A percentile compares a stretch with the other conserved stretches of the same genome.
Evolutionary conservation across 2,329 filamentous ascomycete genomes (phyloP).

Genomic region (Fusarium agapanthi): DNA sequence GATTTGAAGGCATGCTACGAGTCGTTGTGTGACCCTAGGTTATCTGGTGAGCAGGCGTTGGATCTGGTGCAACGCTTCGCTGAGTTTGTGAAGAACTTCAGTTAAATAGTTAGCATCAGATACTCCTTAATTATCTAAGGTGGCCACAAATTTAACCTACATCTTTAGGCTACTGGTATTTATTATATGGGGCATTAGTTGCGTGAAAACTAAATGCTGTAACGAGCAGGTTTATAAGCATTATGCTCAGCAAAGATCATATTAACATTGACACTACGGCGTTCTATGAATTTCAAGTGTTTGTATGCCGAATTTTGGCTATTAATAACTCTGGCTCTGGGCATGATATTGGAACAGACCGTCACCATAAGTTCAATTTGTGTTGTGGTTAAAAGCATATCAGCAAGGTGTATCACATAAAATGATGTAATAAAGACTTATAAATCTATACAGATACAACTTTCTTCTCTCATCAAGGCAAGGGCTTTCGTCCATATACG

Average conservation of each 20-base stretch:
- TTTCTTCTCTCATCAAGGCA: neutral
- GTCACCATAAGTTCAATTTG: neutral
- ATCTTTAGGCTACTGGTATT: rapidly evolving
- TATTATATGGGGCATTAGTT: rapidly evolving
- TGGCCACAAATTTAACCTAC: neutral
- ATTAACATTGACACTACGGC: no score
- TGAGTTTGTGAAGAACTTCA: neutral
- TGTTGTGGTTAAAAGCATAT: rapidly evolving
- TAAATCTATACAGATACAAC: neutral
- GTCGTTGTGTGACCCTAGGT: neutral
- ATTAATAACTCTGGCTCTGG: neutral
- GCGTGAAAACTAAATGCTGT: neutral
- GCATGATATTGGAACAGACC: rapidly evolving
- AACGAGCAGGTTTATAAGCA: rapidly evolving
- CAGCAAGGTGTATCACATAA: rapidly evolving
- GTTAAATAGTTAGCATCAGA: no score
- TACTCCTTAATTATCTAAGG: rapidly evolving
- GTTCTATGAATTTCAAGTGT: rapidly evolving
- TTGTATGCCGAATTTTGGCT: rapidly evolving
- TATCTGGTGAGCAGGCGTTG: neutral
- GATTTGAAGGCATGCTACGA: neutral
- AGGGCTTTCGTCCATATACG: neutral
- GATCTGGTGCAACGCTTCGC: neutral
- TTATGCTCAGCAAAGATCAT: neutral
- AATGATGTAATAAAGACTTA: rapidly evolving